Conservation (phyloP, 257 asterid species). For the Hygrophila difformis region DNA sequence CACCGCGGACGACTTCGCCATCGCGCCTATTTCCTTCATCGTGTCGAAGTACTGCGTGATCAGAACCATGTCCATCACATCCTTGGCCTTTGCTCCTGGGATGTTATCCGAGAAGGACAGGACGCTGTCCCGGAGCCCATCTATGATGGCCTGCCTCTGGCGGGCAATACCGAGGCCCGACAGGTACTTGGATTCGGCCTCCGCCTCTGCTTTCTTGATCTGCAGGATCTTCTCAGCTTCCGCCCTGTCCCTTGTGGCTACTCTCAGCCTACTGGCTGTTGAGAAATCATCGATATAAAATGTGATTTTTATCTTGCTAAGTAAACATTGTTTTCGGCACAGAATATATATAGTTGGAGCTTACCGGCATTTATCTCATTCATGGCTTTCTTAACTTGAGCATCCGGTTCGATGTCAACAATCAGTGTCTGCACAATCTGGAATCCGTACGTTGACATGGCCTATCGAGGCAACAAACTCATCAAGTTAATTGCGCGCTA, state of each 20-base stretch:
- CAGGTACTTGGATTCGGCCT: slow-evolving; percentile 30
- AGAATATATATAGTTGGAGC: not conserved
- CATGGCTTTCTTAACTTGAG: slow-evolving; percentile 29
- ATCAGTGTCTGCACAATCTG: slow-evolving; percentile 36
- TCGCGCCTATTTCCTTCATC: slow-evolving; percentile 30
- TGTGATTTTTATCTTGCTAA: no score
- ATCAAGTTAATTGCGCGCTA: not conserved
- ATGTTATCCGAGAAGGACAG: slow-evolving; percentile 25
- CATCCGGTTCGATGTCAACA: slow-evolving; percentile 31
- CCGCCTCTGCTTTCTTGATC: slow-evolving; percentile 36
- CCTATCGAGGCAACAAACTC: slow-evolving; percentile 11
- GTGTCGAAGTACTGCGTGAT: slow-evolving; percentile 34
- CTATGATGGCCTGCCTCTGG: slow-evolving; percentile 30
- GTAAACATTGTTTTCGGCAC: no score
- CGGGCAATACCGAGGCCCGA: slow-evolving; percentile 28
- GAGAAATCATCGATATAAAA: no score
- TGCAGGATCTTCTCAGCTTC: slow-evolving; percentile 35
- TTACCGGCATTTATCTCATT: slow-evolving; percentile 30
- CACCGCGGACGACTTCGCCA: slow-evolving; percentile 20
- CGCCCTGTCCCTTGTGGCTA: slow-evolving; percentile 28
- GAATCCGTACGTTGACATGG: slow-evolving; percentile 32
- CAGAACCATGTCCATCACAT: slow-evolving; percentile 36
- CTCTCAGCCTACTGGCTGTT: slow-evolving; percentile 28
- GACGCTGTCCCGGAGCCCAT: slow-evolving; percentile 30
- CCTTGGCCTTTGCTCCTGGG: slow-evolving; percentile 30